These are phyloP conservation scores for Noccaea bulbosa DNA, from an alignment of 345 rosid species.

Conservation along the genomic window DNA sequence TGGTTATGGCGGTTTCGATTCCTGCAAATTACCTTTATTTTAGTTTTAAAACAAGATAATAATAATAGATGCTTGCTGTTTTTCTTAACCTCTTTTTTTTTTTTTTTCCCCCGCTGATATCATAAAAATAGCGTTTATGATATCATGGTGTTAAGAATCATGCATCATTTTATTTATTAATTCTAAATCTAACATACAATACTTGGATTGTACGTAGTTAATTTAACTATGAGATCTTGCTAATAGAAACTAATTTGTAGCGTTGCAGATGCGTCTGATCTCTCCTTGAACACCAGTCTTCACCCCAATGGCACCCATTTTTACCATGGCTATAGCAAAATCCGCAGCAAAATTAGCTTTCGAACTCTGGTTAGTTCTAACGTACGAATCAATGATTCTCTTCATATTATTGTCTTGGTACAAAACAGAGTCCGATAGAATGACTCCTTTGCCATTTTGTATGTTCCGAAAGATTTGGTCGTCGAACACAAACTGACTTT, in stretches of 20 bases:
- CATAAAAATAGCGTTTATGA: too few species aligned
- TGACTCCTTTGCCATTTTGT: slow-evolving; percentile 49
- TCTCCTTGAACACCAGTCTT: slow-evolving; percentile 53
- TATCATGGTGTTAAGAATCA: neutral
- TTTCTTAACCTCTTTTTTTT: too few species aligned
- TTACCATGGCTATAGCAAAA: slow-evolving; percentile 58
- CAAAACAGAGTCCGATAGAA: slow-evolving; percentile 61
- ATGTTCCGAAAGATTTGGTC: slow-evolving; percentile 45
- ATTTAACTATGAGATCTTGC: neutral
- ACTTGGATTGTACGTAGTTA: neutral
- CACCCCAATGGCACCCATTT: slow-evolving; percentile 59
- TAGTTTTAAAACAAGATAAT: too few species aligned
- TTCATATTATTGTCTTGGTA: slow-evolving; percentile 45
- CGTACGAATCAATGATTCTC: slow-evolving; percentile 49
- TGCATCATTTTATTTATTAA: neutral
- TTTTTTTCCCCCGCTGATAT: too few species aligned
- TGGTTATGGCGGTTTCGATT: too few species aligned
- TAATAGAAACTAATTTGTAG: slow-evolving; percentile 45
- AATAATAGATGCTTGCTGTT: too few species aligned
- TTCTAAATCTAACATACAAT: neutral
- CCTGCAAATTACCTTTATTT: too few species aligned
- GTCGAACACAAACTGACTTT: slow-evolving; percentile 50
- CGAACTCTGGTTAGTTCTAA: slow-evolving; percentile 6
- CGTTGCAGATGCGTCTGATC: slow-evolving; percentile 55
- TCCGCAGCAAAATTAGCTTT: slow-evolving; percentile 50